phyloP scores from a whole-genome alignment of 805 yeast genomes.

The Kregervanrija delftensis region DNA sequence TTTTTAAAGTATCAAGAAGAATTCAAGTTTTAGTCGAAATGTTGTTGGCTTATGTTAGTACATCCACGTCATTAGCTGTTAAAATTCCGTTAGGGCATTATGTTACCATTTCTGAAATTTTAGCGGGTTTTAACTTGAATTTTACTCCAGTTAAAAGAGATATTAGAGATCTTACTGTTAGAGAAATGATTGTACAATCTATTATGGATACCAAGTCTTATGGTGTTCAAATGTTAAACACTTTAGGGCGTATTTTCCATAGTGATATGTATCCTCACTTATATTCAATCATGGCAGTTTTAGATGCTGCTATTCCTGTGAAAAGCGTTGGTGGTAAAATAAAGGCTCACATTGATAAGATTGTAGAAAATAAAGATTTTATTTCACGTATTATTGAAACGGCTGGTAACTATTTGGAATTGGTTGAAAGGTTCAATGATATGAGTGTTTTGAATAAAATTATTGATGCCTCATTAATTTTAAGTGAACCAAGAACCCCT shows the following conservation, averaged over 20 bases:
- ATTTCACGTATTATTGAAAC: constrained; percentile 26
- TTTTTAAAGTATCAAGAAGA: constrained; percentile 47
- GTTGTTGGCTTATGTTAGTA: constrained; percentile 37
- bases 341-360: constrained; percentile 30
- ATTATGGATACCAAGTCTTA: constrained; percentile 37
- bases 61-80: constrained; percentile 47
- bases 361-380: constrained; percentile 25
- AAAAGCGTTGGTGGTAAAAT: constrained; percentile 31
- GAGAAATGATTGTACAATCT: constrained; percentile 36
- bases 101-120: constrained; percentile 43
- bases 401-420: constrained; percentile 18
- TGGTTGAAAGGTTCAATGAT: constrained; percentile 33
- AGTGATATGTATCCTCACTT: constrained; percentile 40
- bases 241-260: constrained; percentile 29
- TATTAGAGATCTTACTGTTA: constrained; percentile 47
- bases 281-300: constrained; percentile 40
- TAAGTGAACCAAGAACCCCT: constrained; percentile 34
- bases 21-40: constrained; percentile 39
- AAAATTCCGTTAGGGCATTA: constrained; percentile 56
- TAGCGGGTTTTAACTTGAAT: constrained; percentile 48
- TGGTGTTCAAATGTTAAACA: constrained; percentile 37
- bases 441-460: constrained; percentile 46
- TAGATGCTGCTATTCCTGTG: constrained; percentile 58
- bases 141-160: constrained; percentile 53
- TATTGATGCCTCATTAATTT: constrained; percentile 47